Percentiles rank a stretch among this genome's conserved stretches.
phyloP scores from a whole-genome alignment of 2,329 filamentous ascomycete genomes.

The Thelonectria rubi region DNA sequence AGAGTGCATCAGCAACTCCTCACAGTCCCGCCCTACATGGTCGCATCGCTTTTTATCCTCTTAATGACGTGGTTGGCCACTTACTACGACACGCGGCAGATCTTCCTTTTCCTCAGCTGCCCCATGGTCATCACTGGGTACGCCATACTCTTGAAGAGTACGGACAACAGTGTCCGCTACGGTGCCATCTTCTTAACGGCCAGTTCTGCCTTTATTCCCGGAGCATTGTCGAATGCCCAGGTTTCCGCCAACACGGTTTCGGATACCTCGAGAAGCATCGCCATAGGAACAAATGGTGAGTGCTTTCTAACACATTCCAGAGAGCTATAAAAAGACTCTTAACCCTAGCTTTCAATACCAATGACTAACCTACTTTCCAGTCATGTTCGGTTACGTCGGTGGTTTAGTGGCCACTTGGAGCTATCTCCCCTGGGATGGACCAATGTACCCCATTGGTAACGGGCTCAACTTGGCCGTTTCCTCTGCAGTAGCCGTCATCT shows the following conservation, averaged over 20 bases:
- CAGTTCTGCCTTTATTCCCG: conserved; percentile 68
- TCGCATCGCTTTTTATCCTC: conserved; percentile 71
- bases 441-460: conserved; percentile 21
- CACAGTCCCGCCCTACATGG: conserved; percentile 74
- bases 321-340: no score
- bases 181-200: conserved; percentile 74
- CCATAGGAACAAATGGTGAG: conserved; percentile 11
- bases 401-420: conserved; percentile 20
- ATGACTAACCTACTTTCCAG: not conserved
- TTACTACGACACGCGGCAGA: conserved; percentile 64
- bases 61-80: conserved; percentile 66
- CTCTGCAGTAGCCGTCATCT: not conserved
- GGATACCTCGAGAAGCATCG: conserved; percentile 62
- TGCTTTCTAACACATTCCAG: no score
- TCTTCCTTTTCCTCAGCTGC: conserved; percentile 67
- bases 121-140: conserved; percentile 73
- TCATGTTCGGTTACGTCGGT: conserved; percentile 16
- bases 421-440: conserved; percentile 19
- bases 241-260: conserved; percentile 74
- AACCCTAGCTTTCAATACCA: not conserved
- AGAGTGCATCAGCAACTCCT: conserved; percentile 65
- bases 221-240: conserved; percentile 72
- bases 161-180: conserved; percentile 64
- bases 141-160: conserved; percentile 71
- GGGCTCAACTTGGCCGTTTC: conserved; percentile 21